Evolutionary conservation across 495 filamentous ascomycete species (phyloP).

Genomic region (Lasiosphaeria hispida): DNA sequence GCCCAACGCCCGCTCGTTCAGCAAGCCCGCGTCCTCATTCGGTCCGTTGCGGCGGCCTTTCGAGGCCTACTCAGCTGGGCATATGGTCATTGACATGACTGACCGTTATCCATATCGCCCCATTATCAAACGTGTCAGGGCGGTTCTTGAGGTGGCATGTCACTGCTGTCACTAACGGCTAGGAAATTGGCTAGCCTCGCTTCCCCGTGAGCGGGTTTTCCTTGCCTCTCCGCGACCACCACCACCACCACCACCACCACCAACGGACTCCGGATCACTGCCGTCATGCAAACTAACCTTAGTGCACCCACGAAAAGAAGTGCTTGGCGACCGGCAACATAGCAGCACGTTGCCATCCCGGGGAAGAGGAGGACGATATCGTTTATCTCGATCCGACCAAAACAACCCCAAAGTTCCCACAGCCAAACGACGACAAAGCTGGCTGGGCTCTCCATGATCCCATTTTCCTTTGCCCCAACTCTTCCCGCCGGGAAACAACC

Average conservation of each 20-base stretch:
- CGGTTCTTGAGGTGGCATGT: too few relatives aligned
- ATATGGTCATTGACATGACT: not conserved
- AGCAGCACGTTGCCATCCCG: not conserved
- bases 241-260: conserved; percentile 13
- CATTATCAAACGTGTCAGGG: too few relatives aligned
- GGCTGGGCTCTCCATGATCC: not conserved
- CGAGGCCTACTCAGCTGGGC: not conserved
- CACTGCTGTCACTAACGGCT: too few relatives aligned
- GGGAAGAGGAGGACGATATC: conserved; percentile 1
- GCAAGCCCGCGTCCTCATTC: not conserved
- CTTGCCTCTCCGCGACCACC: too few relatives aligned
- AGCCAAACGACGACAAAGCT: not conserved
- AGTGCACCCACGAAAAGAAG: conserved; percentile 3
- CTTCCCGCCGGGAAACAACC: not conserved
- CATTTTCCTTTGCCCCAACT: not conserved
- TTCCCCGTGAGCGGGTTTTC: too few relatives aligned
- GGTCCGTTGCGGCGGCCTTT: not conserved
- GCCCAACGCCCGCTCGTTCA: not conserved
- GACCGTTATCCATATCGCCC: not conserved
- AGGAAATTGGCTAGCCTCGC: too few relatives aligned
- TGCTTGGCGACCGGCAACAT: conserved; percentile 9
- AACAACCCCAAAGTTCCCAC: not conserved
- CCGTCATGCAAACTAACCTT: conserved; percentile 12
- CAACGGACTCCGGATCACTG: conserved; percentile 26
- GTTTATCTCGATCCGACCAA: not conserved